Base-by-base conservation (phyloP, 2,329 filamentous ascomycete genomes). In the Aureobasidium sp. region DNA sequence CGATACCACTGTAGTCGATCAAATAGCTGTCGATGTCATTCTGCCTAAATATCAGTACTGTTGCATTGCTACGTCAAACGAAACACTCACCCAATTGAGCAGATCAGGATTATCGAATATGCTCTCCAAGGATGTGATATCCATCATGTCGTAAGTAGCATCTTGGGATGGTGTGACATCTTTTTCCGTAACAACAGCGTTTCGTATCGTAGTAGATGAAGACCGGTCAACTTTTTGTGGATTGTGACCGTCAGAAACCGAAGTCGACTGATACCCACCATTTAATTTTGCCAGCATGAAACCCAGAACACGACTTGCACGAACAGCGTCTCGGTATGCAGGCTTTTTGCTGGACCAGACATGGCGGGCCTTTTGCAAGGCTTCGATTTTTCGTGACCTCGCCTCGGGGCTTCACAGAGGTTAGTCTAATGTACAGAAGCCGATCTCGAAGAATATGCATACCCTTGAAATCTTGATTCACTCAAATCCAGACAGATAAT, bases 401-500 rank as follows among this genome's bases (percentile, higher is more conserved):
- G 22, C 15, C 22, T 37, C 53, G 22, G n/a, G 14, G n/a, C 61
- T 59, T n/a, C 11, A 27, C 4, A 12, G 2, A 5, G 14, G 0
- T 31, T 27, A 37, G 37, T 27, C 7, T 27, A 9, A 15, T 27
- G 17, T 27, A 47, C 27, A 9, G 3, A 27, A 15, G n/a, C 5
- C 2, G 5, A 51, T 11, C 3, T 11, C 1, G 20, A 14, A 2
- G 3, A 11, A 8, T 1, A 9, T 25, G 22, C n/a, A 34, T 48
- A 56, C 45, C 51, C 59, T 22, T 44, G 41, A 15, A 20, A 22
- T 14, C 3, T 53, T 17, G 62, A 60, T 20, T 63, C 55, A 3
- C 37, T 25, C 22, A 78, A 49, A 61, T 77, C 75, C 17, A 75
- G 68, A 62, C 76, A 78, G 0, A 78, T 57, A 5, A 79, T 66